Percentiles rank a stretch among this genome's conserved stretches.
These are phyloP conservation scores for Phytophthora citricola DNA, from an alignment of 352 stramenopile genomes.

Conservation along the genomic window DNA sequence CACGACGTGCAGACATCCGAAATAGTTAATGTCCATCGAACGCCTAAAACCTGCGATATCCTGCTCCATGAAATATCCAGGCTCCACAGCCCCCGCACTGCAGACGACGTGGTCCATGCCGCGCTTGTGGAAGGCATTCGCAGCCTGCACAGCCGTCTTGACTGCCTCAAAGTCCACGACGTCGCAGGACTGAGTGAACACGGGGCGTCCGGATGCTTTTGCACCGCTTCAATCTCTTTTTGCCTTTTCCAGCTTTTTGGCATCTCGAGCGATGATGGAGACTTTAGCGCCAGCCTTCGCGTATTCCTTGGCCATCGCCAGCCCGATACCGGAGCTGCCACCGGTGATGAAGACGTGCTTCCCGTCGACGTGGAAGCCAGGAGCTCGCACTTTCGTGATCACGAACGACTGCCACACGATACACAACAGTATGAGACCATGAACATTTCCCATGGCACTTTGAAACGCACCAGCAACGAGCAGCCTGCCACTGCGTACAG, in stretches of 20 bases:
- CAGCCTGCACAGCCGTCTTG: slow-evolving; percentile 43
- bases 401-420: slow-evolving; percentile 22
- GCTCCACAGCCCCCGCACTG: slow-evolving; percentile 46
- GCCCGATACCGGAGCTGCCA: slow-evolving; percentile 53
- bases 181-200: slow-evolving; percentile 59
- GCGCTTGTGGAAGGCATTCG: slow-evolving; percentile 54
- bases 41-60: slow-evolving; percentile 41
- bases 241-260: slow-evolving; percentile 39
- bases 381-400: slow-evolving; percentile 28
- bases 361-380: slow-evolving; percentile 38
- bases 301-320: slow-evolving; percentile 55
- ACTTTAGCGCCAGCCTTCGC: slow-evolving; percentile 47
- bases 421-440: background rate
- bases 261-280: slow-evolving; percentile 49
- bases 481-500: slow-evolving; percentile 21
- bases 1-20: slow-evolving; percentile 54
- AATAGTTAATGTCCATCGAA: slow-evolving; percentile 72
- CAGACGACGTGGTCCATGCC: slow-evolving; percentile 59
- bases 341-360: slow-evolving; percentile 59
- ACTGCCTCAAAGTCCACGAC: slow-evolving; percentile 48
- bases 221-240: slow-evolving; percentile 46
- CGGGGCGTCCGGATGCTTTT: slow-evolving; percentile 15
- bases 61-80: slow-evolving; percentile 68
- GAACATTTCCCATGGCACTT: background rate
- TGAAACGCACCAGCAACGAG: slow-evolving; percentile 23